Evolutionary conservation across 2,329 filamentous ascomycete genomes (phyloP), one percentile per base, ranked within the genome.

Genomic region (Pestalotiopsis sp.): DNA sequence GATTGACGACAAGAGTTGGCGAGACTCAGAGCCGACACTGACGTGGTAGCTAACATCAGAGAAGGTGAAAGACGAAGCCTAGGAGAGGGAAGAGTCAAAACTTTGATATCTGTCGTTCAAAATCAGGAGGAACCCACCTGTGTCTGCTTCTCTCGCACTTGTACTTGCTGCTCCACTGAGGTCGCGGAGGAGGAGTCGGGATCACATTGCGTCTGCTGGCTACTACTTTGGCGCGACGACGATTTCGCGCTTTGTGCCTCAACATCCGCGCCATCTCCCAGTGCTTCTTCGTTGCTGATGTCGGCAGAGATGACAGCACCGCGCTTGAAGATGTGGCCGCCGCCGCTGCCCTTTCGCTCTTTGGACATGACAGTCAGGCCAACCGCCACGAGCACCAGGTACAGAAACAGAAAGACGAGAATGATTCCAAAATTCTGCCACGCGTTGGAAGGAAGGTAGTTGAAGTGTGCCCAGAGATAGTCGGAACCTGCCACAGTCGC

Each of bases 361-460:
- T 45, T 45, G 39, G 39, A 45, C 39, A 45, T 45, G 39, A 45
- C 39, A 2, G 39, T 45, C 39, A 90, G 92, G 74, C 97, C 85
- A 25, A 92, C 83, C 78, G 97, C 94, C 75, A 93, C 94, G 0
- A 95, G 85, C 17, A 93, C 85, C 52, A 94, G 90, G 72, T 97
- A 95, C 68, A 92, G 81, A 12, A 88, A 79, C 3, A 97, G 84
- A 81, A 97, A 97, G 69, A 90, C 90, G 11, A 94, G 77, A 69
- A 97, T 90, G 71, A 97, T 96, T 1, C 92, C 93, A 78, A 92
- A 93, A 79, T 96, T 94, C 56, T 93, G 87, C 94, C 94, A 97
- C 1, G 95, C 83, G 65, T 95, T 88, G 1, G 83, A 80, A 0
- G 87, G 86, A 13, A 83, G 78, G 80, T 95, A 97, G 0, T 86